phyloP scores from a whole-genome alignment of 2,329 filamentous ascomycete genomes.

The Fusarium illudens region DNA sequence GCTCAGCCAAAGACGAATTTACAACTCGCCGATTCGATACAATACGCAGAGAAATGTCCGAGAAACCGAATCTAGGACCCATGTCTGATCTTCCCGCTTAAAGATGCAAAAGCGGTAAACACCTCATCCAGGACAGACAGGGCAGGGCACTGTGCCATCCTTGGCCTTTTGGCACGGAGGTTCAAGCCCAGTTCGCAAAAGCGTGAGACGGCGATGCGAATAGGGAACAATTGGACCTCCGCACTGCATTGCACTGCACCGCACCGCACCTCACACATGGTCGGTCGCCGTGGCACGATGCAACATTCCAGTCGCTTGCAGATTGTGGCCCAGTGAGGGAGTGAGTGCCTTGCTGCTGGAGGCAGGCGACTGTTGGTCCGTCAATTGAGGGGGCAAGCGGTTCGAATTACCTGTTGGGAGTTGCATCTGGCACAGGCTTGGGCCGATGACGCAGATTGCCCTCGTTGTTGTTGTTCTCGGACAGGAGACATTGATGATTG shows the following conservation, averaged over 20 bases:
- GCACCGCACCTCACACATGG: not conserved
- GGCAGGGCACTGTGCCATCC: constrained; percentile 4
- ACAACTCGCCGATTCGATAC: not conserved
- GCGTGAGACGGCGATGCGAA: not conserved
- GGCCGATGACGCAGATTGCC: not conserved
- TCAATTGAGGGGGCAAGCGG: not conserved
- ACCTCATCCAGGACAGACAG: constrained; percentile 1
- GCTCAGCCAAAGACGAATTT: not conserved
- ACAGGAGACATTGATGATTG: not conserved
- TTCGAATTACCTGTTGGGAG: not conserved
- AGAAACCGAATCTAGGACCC: not conserved
- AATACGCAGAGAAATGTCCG: not conserved
- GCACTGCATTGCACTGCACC: not conserved
- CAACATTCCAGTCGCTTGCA: constrained; percentile 35
- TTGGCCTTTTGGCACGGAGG: not conserved
- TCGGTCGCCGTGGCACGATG: constrained; percentile 24
- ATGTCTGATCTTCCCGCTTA: constrained; percentile 9
- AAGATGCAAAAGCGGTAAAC: not conserved
- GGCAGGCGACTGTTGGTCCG: constrained; percentile 18
- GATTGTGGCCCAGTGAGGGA: constrained; percentile 15
- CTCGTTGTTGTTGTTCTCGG: no score
- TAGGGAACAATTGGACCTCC: not conserved
- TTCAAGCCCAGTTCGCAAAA: not conserved
- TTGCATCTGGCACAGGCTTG: not conserved
- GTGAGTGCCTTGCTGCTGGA: constrained; percentile 21